phyloP scores from a whole-genome alignment of 1,284 basidiomycete species.

The Caloboletus inedulis region DNA sequence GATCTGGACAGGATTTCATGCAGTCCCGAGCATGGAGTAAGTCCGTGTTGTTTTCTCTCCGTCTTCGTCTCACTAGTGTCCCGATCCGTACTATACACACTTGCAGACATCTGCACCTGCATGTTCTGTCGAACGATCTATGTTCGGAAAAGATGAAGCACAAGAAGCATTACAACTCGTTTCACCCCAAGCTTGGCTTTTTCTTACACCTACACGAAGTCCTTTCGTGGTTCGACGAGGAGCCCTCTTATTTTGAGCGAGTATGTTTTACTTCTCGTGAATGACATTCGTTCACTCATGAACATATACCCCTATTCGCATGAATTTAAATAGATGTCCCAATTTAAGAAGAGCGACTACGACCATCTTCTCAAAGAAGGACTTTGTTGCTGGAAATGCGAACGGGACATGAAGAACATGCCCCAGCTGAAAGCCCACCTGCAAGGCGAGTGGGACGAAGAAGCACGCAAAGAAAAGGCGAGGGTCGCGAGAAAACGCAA shows the following conservation, averaged over 20 bases:
- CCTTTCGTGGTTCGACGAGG: constrained; percentile 69
- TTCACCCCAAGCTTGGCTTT: constrained; percentile 84
- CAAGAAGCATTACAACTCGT: constrained; percentile 95
- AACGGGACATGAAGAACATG: constrained; percentile 62
- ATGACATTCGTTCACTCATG: neutral
- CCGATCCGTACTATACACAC: neutral
- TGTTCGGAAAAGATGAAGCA: constrained; percentile 73
- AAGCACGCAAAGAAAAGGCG: constrained; percentile 39
- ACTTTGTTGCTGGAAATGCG: constrained; percentile 70
- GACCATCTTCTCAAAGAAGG: constrained; percentile 66
- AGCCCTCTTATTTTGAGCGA: constrained; percentile 47
- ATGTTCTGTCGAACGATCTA: constrained; percentile 85
- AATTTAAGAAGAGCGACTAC: constrained; percentile 50
- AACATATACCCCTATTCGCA: neutral
- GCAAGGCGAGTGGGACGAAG: constrained; percentile 56
- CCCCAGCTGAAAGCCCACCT: constrained; percentile 76
- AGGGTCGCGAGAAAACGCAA: constrained; percentile 39
- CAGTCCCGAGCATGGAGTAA: constrained; percentile 73
- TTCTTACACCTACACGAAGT: constrained; percentile 81
- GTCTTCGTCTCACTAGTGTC: neutral
- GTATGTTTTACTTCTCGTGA: constrained; percentile 37
- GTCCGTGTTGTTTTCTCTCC: constrained; percentile 20
- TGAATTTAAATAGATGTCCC: constrained; percentile 44
- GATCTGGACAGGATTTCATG: constrained; percentile 85
- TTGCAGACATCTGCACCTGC: constrained; percentile 78